Percentiles rank a stretch among this genome's conserved stretches.
phyloP scores from a whole-genome alignment of 1,284 basidiomycete genomes.

The Melanopsichium pennsylvanicum region DNA sequence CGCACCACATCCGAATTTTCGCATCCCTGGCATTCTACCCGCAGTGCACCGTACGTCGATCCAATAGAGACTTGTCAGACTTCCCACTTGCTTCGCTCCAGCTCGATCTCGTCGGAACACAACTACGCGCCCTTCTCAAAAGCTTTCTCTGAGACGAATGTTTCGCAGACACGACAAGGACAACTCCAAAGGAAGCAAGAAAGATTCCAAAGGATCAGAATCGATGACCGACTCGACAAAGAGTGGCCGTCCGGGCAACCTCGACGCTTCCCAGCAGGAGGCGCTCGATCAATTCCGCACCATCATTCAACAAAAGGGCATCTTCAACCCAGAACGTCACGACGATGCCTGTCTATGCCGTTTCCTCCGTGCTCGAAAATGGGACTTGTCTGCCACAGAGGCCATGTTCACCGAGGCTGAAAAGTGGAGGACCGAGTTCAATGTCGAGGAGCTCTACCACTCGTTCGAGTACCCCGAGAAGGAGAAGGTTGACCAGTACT shows the following conservation, averaged over 20 bases:
- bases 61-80: conserved; percentile 1
- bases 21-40: no score
- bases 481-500: conserved; percentile 84
- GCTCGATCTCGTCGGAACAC: background rate
- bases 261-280: conserved; percentile 59
- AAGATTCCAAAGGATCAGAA: conserved; percentile 20
- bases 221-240: conserved; percentile 39
- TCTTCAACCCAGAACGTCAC: conserved; percentile 61
- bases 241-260: conserved; percentile 57
- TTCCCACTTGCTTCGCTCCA: background rate
- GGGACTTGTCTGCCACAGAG: conserved; percentile 83
- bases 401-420: conserved; percentile 84
- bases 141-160: conserved; percentile 19
- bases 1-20: no score
- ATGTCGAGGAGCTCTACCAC: conserved; percentile 83
- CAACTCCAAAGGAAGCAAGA: conserved; percentile 51
- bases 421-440: conserved; percentile 88
- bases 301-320: conserved; percentile 56
- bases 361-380: conserved; percentile 91
- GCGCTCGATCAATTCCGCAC: conserved; percentile 54
- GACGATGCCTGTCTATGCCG: conserved; percentile 65
- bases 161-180: conserved; percentile 46
- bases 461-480: conserved; percentile 90
- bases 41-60: background rate
- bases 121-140: background rate